phyloP scores from a whole-genome alignment of 1,284 basidiomycete species.

The Pterula multifida region DNA sequence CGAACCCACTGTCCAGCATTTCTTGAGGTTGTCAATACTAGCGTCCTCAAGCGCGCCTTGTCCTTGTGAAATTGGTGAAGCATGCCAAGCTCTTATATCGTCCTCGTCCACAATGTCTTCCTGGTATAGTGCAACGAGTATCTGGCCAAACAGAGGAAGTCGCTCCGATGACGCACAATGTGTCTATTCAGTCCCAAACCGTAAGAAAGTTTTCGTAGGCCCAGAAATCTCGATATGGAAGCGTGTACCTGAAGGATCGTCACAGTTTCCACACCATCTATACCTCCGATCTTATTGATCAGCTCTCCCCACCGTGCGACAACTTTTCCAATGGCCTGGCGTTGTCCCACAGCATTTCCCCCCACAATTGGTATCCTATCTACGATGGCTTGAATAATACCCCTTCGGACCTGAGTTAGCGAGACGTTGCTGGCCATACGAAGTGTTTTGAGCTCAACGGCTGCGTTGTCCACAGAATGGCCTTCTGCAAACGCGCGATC shows the following conservation, averaged over 20 bases:
- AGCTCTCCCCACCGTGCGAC: constrained; percentile 61
- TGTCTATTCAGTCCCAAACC: constrained; percentile 23
- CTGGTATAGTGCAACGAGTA: constrained; percentile 67
- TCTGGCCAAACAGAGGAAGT: constrained; percentile 59
- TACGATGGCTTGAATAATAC: constrained; percentile 65
- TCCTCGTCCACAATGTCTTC: constrained; percentile 70
- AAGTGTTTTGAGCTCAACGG: constrained; percentile 87
- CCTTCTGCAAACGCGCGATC: constrained; percentile 85
- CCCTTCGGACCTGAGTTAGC: constrained; percentile 64
- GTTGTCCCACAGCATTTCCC: constrained; percentile 39
- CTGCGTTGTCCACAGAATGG: constrained; percentile 84
- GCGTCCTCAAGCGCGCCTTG: constrained; percentile 27
- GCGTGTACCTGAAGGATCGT: constrained; percentile 51
- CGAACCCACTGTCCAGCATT: constrained; percentile 60
- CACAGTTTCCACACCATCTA: constrained; percentile 65
- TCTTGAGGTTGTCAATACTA: constrained; percentile 42
- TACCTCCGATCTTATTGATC: constrained; percentile 63
- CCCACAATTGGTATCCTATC: constrained; percentile 49
- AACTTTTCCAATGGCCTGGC: constrained; percentile 45
- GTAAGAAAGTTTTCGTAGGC: constrained; percentile 5
- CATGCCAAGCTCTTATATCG: constrained; percentile 64
- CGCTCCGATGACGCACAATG: constrained; percentile 53
- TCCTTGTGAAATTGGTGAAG: constrained; percentile 35
- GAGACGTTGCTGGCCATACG: constrained; percentile 91
- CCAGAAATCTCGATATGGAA: neutral